Base-by-base conservation (phyloP, 2,329 filamentous ascomycete genomes). In the Claviceps capensis region DNA sequence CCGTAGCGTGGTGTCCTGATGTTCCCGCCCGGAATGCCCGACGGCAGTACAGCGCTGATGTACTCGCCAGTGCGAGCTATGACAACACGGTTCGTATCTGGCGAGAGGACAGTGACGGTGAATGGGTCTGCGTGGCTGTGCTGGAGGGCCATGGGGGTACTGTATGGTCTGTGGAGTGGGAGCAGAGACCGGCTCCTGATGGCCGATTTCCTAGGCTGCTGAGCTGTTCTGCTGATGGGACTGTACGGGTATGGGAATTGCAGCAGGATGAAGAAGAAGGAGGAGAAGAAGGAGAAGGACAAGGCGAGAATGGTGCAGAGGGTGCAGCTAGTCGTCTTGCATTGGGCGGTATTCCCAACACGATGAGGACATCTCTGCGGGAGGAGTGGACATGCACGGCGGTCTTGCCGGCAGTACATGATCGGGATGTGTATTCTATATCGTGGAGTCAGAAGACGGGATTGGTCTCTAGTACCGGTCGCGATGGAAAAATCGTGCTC, bases 61-160 rank as follows among this genome's bases (percentile, higher is more conserved):
- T 93, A 47, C 76, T 98, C 19, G 93, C 88, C 6, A 93, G 85
- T 62, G 85, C 81, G n/a, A 94, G 88, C 65, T 98, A 98, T 66
- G 93, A 98, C 63, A 86, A 97, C 64, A 93, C 86, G 5, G 84
- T 95, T 36, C 73, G 91, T 53, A 70, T 97, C 53, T 97, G 91
- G 83, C 79, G 86, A 47, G 90, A 95, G 70, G 91, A 96, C 67
- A 76, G 80, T 38, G 91, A 96, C 62, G 77, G 77, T 37, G 91
- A 97, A 65, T 98, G 93, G 93, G 85, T 85, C 11, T 95, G 91
- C 63, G 86, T 95, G 30, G 79, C 85, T 9, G 79, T 89, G 46
- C 72, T 97, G 26, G 80, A 85, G 59, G 89, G 86, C 1, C 91
- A 97, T 64, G 72, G 70, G 30, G 86, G 85, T 2, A 98, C 93